Percentiles rank a stretch among this genome's conserved stretches.
These are phyloP conservation scores for Leccinum obscurum DNA, from an alignment of 768 basidiomycete species.

Conservation along the genomic window DNA sequence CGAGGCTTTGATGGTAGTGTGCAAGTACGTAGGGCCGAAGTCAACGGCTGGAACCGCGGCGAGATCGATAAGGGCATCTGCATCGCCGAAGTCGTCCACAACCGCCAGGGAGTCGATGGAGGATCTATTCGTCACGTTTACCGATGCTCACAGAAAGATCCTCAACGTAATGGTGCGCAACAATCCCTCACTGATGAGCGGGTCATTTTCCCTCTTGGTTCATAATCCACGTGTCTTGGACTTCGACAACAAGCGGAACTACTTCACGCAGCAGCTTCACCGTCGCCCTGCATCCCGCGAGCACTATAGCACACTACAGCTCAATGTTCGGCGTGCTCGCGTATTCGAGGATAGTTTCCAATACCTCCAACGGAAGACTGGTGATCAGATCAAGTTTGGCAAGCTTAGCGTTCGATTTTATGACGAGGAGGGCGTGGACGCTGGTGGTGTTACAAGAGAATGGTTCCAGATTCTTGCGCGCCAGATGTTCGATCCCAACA, in stretches of 20 bases:
- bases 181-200: slow-evolving; percentile 96
- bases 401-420: slow-evolving; percentile 96
- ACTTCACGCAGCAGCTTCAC: slow-evolving; percentile 90
- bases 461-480: slow-evolving; percentile 98
- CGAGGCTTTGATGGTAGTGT: slow-evolving; percentile 97
- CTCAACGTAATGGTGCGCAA: slow-evolving; percentile 98
- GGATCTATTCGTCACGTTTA: slow-evolving; percentile 91
- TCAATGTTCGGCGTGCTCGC: slow-evolving; percentile 85
- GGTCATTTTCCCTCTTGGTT: slow-evolving; percentile 94
- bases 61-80: slow-evolving; percentile 59
- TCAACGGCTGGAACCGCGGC: slow-evolving; percentile 42
- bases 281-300: slow-evolving; percentile 77
- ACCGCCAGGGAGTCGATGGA: slow-evolving; percentile 79
- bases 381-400: slow-evolving; percentile 97
- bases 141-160: slow-evolving; percentile 89
- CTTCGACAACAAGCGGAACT: slow-evolving; percentile 99
- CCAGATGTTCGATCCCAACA: slow-evolving; percentile 99
- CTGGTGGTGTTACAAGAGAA: slow-evolving; percentile 96
- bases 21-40: slow-evolving; percentile 87
- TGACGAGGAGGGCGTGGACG: slow-evolving; percentile 97
- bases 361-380: slow-evolving; percentile 82
- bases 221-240: slow-evolving; percentile 96
- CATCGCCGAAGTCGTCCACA: slow-evolving; percentile 68
- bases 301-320: slow-evolving; percentile 78
- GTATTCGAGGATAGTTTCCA: slow-evolving; percentile 99